Conservation (phyloP, 768 basidiomycete genomes). For the Galerina sulciceps region DNA sequence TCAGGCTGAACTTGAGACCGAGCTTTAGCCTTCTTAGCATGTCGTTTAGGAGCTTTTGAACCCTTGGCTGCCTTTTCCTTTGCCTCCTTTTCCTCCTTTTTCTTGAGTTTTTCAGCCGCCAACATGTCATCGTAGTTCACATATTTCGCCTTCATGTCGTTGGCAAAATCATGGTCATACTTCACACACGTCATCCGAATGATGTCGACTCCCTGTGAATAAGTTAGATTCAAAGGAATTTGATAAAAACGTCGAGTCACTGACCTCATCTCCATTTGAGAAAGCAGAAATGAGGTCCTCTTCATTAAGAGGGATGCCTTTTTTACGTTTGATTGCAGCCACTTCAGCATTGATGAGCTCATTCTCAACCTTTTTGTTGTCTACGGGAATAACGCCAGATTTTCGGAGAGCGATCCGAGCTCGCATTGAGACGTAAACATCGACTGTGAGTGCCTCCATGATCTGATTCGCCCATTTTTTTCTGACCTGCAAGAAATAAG, state of each 20-base stretch:
- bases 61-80: background rate
- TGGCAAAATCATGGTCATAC: conserved; percentile 35
- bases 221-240: background rate
- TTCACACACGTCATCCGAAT: conserved; percentile 32
- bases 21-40: background rate
- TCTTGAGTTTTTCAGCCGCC: background rate
- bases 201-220: conserved; percentile 30
- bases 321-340: conserved; percentile 4
- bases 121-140: background rate
- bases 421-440: conserved; percentile 27
- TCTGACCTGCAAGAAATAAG: conserved; percentile 14
- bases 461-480: conserved; percentile 20
- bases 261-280: conserved; percentile 32
- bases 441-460: conserved; percentile 6
- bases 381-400: conserved; percentile 10
- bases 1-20: too few relatives aligned
- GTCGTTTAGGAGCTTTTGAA: background rate
- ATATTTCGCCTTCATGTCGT: conserved; percentile 22
- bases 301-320: conserved; percentile 5
- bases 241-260: background rate
- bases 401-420: conserved; percentile 28
- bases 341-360: conserved; percentile 12
- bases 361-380: conserved; percentile 12
- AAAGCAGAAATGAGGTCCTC: conserved; percentile 26
- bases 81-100: background rate